Percentiles rank a stretch among this genome's conserved stretches.
These are phyloP conservation scores for Suhomyces coccinellae DNA, from an alignment of 1,139 yeast species.

Conservation along the genomic window DNA sequence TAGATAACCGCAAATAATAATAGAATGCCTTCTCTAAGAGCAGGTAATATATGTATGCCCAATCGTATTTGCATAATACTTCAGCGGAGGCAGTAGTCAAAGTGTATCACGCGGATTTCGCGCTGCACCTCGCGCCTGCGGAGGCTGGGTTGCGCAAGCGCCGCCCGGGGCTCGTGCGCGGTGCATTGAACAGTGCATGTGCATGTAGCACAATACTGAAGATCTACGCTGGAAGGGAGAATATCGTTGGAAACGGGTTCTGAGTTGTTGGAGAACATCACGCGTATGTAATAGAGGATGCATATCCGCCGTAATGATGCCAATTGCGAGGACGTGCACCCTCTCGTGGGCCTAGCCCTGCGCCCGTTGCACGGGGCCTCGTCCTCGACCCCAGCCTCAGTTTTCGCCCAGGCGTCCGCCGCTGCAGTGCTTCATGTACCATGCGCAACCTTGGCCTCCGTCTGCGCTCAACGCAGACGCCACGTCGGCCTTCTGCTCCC, in stretches of 20 bases:
- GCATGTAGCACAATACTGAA: constrained; percentile 1
- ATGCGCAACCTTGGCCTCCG: too few relatives aligned
- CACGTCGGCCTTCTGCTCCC: too few relatives aligned
- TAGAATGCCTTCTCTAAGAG: constrained; percentile 1
- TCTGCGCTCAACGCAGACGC: too few relatives aligned
- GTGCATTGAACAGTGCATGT: neutral
- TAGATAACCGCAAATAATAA: constrained; percentile 8
- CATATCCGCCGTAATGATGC: neutral
- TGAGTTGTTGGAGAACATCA: neutral
- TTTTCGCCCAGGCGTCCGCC: too few relatives aligned
- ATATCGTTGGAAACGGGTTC: neutral
- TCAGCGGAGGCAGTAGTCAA: constrained; percentile 2
- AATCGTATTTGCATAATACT: constrained; percentile 11
- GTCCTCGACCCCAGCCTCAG: too few relatives aligned
- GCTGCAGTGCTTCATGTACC: too few relatives aligned
- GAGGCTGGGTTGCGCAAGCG: neutral
- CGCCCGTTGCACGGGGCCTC: too few relatives aligned
- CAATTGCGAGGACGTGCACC: neutral
- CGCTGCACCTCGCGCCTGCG: neutral
- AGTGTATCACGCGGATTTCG: neutral
- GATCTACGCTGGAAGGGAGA: constrained; percentile 1
- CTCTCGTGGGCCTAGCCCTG: too few relatives aligned
- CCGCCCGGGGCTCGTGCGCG: neutral
- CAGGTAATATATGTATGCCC: neutral
- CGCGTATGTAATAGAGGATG: neutral